Percentiles rank a stretch among this genome's conserved stretches.
These are phyloP conservation scores for Flaveria bidentis DNA, from an alignment of 129 eudicot species.

Conservation along the genomic window DNA sequence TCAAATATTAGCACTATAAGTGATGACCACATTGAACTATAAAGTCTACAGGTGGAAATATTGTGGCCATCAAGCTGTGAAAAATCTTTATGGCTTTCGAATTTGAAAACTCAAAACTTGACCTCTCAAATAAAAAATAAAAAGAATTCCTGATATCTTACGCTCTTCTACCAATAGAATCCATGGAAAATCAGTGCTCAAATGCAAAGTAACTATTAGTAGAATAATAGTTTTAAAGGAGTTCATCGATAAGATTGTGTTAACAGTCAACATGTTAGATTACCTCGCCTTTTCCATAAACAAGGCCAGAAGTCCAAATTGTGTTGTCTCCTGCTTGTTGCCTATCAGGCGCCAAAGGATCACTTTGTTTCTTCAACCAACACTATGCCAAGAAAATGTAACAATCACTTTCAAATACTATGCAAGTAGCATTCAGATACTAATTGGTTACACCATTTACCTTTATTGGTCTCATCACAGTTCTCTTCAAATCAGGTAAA, in stretches of 20 bases:
- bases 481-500: neutral
- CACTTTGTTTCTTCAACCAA: constrained; percentile 94
- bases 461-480: neutral
- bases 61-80: neutral
- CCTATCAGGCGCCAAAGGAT: constrained; percentile 68
- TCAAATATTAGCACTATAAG: neutral
- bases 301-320: constrained; percentile 93
- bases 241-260: neutral
- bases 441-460: neutral
- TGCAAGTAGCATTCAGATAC: neutral
- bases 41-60: constrained; percentile 1
- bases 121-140: neutral
- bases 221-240: neutral
- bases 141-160: neutral
- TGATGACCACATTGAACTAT: neutral
- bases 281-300: constrained; percentile 89
- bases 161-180: neutral
- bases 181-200: constrained; percentile 10
- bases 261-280: neutral
- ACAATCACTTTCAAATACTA: neutral
- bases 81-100: neutral
- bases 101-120: neutral
- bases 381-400: constrained; percentile 48
- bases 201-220: neutral
- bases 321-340: constrained; percentile 54